phyloP scores from a whole-genome alignment of 176 grass and related monocot species.

The Microstegium vimineum region DNA sequence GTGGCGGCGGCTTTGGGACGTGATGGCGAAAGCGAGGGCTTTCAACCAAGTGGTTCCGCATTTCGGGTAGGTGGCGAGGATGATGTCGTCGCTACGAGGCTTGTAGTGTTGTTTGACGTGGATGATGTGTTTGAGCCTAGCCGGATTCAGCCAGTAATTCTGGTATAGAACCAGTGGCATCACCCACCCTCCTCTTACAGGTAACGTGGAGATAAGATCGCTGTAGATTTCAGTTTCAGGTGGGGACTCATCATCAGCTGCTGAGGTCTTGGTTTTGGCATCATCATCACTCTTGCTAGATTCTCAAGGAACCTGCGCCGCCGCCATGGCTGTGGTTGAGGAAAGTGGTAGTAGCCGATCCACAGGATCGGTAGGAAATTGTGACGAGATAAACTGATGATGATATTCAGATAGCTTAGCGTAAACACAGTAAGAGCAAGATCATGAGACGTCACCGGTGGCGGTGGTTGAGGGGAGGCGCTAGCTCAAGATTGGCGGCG shows the following conservation, averaged over 20 bases:
- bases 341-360: no score
- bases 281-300: neutral
- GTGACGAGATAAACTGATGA: no score
- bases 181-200: neutral
- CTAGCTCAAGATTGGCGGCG: no score
- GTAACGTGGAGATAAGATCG: neutral
- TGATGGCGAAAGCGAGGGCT: slow-evolving; percentile 23
- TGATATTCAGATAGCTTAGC: neutral
- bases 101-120: neutral
- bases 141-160: neutral
- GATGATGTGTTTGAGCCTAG: neutral
- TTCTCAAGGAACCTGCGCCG: neutral
- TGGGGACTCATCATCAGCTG: neutral
- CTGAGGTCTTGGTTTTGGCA: neutral
- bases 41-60: slow-evolving; percentile 30
- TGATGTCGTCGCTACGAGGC: neutral
- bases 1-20: neutral
- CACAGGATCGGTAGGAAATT: no score
- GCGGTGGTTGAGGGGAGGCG: no score
- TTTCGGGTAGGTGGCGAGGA: neutral
- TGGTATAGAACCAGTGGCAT: neutral
- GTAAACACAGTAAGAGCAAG: neutral
- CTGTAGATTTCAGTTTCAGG: no score
- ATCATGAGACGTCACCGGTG: neutral
- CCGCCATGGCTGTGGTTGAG: neutral